Evolutionary conservation across 345 rosid species (phyloP).

Genomic region (Trapa incisa): DNA sequence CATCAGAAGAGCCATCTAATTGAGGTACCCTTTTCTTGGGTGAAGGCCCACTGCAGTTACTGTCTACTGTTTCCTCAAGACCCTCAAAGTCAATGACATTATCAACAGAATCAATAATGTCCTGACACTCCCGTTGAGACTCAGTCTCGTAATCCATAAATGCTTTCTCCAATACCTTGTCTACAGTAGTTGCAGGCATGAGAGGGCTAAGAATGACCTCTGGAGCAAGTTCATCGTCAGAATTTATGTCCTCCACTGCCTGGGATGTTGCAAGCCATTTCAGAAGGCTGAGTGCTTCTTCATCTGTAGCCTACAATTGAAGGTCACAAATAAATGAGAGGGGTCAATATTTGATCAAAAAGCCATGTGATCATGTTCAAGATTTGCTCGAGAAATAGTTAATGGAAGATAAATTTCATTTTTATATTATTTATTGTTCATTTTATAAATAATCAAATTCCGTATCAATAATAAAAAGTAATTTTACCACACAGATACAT

Average conservation of each 20-base stretch:
- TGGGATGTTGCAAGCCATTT: slow-evolving; percentile 91
- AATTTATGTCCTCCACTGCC: slow-evolving; percentile 80
- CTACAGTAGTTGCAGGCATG: slow-evolving; percentile 52
- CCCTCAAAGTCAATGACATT: slow-evolving; percentile 30
- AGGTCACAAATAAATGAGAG: slow-evolving; percentile 1
- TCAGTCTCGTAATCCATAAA: slow-evolving; percentile 61
- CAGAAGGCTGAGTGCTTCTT: slow-evolving; percentile 64
- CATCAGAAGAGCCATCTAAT: slow-evolving; percentile 39
- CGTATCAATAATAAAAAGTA: neutral
- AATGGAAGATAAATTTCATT: neutral
- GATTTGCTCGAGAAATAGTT: neutral
- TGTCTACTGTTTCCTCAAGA: slow-evolving; percentile 25
- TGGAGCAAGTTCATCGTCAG: slow-evolving; percentile 82
- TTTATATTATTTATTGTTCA: neutral
- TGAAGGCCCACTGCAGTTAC: slow-evolving; percentile 21
- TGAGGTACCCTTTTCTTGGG: slow-evolving; percentile 29
- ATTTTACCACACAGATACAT: neutral
- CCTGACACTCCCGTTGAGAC: slow-evolving; percentile 91
- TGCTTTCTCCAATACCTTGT: slow-evolving; percentile 69
- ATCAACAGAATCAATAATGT: slow-evolving; percentile 83
- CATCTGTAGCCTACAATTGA: slow-evolving; percentile 38
- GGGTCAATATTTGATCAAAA: neutral
- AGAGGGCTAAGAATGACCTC: slow-evolving; percentile 75
- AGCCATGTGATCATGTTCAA: neutral
- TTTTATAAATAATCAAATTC: neutral